Conservation (phyloP, 2,329 filamentous ascomycete genomes). For the Colletotrichum coccodes region DNA sequence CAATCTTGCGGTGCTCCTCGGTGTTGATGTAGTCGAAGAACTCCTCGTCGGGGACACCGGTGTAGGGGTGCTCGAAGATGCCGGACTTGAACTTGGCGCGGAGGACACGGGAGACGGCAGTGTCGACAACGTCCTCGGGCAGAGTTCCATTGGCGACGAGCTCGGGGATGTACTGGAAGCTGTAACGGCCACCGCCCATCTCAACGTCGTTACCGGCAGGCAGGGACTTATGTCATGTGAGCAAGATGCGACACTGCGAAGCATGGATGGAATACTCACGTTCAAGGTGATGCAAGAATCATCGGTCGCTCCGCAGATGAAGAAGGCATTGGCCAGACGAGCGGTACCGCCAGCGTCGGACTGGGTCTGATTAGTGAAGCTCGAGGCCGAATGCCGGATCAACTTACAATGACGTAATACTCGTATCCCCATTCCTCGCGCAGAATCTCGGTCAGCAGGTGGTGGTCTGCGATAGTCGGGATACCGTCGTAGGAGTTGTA, state of each 20-base stretch:
- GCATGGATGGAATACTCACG: constrained; percentile 42
- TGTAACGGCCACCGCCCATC: constrained; percentile 81
- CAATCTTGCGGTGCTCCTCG: constrained; percentile 64
- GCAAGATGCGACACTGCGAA: background rate
- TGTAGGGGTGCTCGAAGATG: constrained; percentile 77
- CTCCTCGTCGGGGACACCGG: constrained; percentile 64
- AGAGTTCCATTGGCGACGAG: constrained; percentile 71
- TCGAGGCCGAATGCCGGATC: background rate
- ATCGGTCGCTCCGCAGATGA: constrained; percentile 71
- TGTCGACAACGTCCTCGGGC: constrained; percentile 68
- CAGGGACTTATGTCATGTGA: constrained; percentile 54
- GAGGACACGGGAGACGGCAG: constrained; percentile 72
- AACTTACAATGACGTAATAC: constrained; percentile 64
- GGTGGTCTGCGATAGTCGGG: constrained; percentile 72
- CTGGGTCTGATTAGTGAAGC: constrained; percentile 4
- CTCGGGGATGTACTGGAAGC: constrained; percentile 72
- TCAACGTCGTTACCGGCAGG: constrained; percentile 78
- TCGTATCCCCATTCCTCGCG: constrained; percentile 79
- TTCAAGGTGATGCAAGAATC: constrained; percentile 72
- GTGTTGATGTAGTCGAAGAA: constrained; percentile 71
- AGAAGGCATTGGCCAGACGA: constrained; percentile 71
- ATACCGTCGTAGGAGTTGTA: constrained; percentile 81
- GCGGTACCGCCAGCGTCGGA: constrained; percentile 77
- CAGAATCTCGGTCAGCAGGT: constrained; percentile 75
- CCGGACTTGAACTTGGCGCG: constrained; percentile 76